These are phyloP conservation scores for Calcarisporium arbuscula DNA, from an alignment of 2,329 filamentous ascomycete species.

Conservation along the genomic window DNA sequence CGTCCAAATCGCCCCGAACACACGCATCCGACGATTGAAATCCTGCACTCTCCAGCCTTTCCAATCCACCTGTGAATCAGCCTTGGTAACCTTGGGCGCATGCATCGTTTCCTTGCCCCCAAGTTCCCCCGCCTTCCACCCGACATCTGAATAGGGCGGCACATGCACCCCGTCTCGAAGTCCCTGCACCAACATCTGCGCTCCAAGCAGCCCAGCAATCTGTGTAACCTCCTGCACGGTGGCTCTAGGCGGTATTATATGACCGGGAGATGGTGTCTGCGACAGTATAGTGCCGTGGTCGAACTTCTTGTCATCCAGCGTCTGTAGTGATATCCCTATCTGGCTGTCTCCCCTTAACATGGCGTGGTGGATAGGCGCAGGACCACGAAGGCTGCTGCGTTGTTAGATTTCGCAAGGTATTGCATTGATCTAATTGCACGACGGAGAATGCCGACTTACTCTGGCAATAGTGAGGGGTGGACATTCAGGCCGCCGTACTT, in stretches of 20 bases:
- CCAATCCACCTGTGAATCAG: constrained; percentile 60
- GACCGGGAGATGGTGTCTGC: constrained; percentile 57
- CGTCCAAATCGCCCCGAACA: constrained; percentile 64
- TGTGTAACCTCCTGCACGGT: constrained; percentile 35
- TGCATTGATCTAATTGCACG: neutral
- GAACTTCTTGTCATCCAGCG: constrained; percentile 68
- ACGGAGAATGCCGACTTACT: constrained; percentile 41
- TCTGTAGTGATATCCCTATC: constrained; percentile 82
- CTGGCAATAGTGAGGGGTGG: constrained; percentile 84
- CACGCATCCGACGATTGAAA: constrained; percentile 49
- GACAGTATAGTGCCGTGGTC: constrained; percentile 72
- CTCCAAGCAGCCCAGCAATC: constrained; percentile 58
- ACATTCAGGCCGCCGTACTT: constrained; percentile 88
- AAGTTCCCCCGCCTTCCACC: constrained; percentile 17
- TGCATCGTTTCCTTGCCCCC: constrained; percentile 27
- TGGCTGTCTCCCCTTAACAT: constrained; percentile 54
- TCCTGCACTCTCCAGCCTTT: constrained; percentile 41
- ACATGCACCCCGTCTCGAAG: constrained; percentile 60
- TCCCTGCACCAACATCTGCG: constrained; percentile 61
- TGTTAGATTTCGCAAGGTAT: constrained; percentile 7
- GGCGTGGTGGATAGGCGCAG: constrained; percentile 83
- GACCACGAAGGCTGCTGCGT: constrained; percentile 65
- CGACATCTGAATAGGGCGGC: constrained; percentile 43
- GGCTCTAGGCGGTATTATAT: constrained; percentile 40
- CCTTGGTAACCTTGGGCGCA: constrained; percentile 67